Base-by-base conservation (phyloP, 2,329 filamentous ascomycete species). In the Hymenoscyphus infarciens region DNA sequence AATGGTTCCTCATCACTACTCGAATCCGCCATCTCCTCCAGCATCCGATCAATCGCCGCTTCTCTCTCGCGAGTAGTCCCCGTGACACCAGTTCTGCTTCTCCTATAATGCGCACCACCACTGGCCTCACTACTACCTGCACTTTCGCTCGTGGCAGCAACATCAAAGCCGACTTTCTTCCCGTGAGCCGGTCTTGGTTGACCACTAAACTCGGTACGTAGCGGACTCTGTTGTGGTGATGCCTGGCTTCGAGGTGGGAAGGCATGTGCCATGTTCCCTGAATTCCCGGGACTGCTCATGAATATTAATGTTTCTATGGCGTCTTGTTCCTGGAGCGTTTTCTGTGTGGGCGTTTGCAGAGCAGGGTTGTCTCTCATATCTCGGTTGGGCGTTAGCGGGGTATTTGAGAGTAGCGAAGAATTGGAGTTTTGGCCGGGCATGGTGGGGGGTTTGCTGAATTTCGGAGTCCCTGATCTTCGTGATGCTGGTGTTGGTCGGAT, bases 241-340 rank as follows among this genome's bases (percentile, higher is more conserved):
- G 22, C 62, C 60, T 71, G 70, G 25, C 58, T 67, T 45, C 66
- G 63, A n/a, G 75, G 69, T 2, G 83, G 80, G 63, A 85, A 85
- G 10, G 76, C 73, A 64, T 83, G 83, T 66, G 84, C 84, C 69
- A 87, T 75, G 64, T 85, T 86, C 52, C 83, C 80, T 54, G 88
- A 88, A 74, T 91, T 90, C 16, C 87, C 87, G 0, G 89, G 89
- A 66, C 88, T 91, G 71, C 90, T 92, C 86, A 95, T 89, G 71
- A 93, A 92, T 29, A 94, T 79, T 27, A 95, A 77, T 0, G 89
- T 89, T 72, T 93, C 90, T 56, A 94, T 86, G 5, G 91, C 91
- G 70, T 94, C 91, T 71, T 92, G 89, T 72, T 95, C 91, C 59
- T 89, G 84, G 8, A 84, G 78, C 25, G 86, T 86, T 66, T 90